A percentile compares a stretch with the other conserved stretches of the same genome.
phyloP scores from a whole-genome alignment of 495 filamentous ascomycete genomes.

The Aspergillus steynii region DNA sequence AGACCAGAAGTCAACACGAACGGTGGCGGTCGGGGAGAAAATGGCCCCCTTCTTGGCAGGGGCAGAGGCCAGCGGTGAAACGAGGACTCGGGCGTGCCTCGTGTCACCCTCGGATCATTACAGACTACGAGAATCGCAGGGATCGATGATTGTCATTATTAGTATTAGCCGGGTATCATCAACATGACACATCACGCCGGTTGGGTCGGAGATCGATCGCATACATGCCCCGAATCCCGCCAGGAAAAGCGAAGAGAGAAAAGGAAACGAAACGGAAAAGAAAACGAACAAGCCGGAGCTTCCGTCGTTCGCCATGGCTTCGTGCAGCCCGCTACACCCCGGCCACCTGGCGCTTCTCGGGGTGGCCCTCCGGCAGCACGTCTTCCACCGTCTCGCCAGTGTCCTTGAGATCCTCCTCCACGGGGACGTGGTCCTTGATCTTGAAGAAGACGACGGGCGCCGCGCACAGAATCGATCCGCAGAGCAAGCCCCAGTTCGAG shows the following conservation, averaged over 20 bases:
- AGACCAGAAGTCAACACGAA: too few species aligned
- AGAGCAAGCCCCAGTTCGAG: slow-evolving; percentile 66
- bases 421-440: slow-evolving; percentile 65
- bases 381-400: slow-evolving; percentile 74
- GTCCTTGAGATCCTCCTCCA: slow-evolving; percentile 75
- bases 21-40: too few species aligned
- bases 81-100: too few species aligned
- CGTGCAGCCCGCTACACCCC: background rate
- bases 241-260: background rate
- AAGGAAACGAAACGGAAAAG: background rate
- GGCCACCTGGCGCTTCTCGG: slow-evolving; percentile 9
- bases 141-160: background rate
- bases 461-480: slow-evolving; percentile 65
- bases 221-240: background rate
- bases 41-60: too few species aligned
- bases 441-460: slow-evolving; percentile 70
- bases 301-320: background rate
- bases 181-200: background rate
- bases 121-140: background rate
- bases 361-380: slow-evolving; percentile 39
- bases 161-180: background rate
- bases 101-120: background rate
- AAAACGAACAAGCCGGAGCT: background rate
- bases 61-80: too few species aligned
- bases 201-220: background rate